Percentiles rank a stretch among this genome's conserved stretches.
phyloP scores from a whole-genome alignment of 2,329 filamentous ascomycete species.

The Didymella glomerata region DNA sequence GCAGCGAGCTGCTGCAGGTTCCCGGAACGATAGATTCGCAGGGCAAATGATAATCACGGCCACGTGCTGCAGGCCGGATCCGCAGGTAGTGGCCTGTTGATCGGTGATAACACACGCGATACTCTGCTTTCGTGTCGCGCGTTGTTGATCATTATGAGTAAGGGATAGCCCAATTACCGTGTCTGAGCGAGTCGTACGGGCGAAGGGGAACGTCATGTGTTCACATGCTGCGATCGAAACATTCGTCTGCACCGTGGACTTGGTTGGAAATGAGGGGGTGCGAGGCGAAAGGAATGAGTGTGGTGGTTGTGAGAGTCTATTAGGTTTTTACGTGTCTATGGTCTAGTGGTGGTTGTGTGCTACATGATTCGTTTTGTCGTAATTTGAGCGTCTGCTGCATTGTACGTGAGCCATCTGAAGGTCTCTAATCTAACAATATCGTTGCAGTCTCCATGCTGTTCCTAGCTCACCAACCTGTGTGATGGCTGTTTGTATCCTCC shows the following conservation, averaged over 20 bases:
- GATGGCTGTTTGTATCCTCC: constrained; percentile 13
- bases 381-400: constrained; percentile 21
- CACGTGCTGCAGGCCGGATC: constrained; percentile 20
- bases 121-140: background rate
- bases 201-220: constrained; percentile 9
- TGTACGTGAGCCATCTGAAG: constrained; percentile 14
- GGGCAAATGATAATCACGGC: constrained; percentile 9
- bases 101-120: constrained; percentile 8
- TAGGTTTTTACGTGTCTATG: constrained; percentile 12
- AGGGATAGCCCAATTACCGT: background rate
- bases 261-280: background rate
- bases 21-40: constrained; percentile 20
- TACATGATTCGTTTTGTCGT: constrained; percentile 14
- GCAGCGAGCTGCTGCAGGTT: constrained; percentile 15
- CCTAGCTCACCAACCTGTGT: constrained; percentile 5
- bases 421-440: constrained; percentile 16
- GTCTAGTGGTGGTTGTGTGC: constrained; percentile 1
- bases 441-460: constrained; percentile 16
- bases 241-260: background rate
- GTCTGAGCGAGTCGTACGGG: background rate
- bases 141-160: constrained; percentile 9
- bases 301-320: constrained; percentile 9
- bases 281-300: background rate
- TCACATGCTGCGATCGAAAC: constrained; percentile 9
- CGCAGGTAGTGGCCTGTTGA: constrained; percentile 5